Conservation (phyloP, 2,329 filamentous ascomycete genomes). For the Eutypa lata region DNA sequence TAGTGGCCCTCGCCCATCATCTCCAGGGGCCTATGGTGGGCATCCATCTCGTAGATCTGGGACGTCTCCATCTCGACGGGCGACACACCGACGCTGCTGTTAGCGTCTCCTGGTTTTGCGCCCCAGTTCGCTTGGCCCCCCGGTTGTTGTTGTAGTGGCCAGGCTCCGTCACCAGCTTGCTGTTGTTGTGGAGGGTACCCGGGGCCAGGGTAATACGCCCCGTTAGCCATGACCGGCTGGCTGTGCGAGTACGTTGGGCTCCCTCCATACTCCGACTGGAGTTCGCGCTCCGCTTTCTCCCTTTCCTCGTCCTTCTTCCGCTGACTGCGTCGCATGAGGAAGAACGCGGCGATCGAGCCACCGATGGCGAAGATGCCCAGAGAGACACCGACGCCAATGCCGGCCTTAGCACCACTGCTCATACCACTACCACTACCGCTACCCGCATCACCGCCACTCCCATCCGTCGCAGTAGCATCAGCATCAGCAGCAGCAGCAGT, state of each 20-base stretch:
- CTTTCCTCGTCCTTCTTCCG: conserved; percentile 4
- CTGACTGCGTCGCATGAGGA: conserved; percentile 24
- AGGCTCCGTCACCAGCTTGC: conserved; percentile 1
- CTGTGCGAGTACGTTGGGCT: conserved; percentile 2
- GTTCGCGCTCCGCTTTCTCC: conserved; percentile 10
- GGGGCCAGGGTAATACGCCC: not conserved
- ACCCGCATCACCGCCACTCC: not conserved
- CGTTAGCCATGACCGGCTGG: not conserved
- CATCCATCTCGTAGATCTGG: conserved; percentile 30
- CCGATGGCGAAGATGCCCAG: conserved; percentile 29
- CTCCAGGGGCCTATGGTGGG: conserved; percentile 29
- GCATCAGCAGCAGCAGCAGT: conserved; percentile 8
- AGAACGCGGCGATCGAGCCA: conserved; percentile 24
- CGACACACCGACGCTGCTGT: not conserved
- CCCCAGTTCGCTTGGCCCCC: not conserved
- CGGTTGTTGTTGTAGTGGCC: not conserved
- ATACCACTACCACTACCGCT: conserved; percentile 17
- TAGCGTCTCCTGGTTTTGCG: conserved; percentile 1
- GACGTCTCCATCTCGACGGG: conserved; percentile 24
- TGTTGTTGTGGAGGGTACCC: conserved; percentile 6
- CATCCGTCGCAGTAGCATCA: conserved; percentile 1
- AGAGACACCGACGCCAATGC: conserved; percentile 32
- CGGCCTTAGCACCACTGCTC: conserved; percentile 32
- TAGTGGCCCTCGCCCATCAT: conserved; percentile 34
- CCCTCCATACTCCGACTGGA: not conserved